A percentile compares a stretch with the other conserved stretches of the same genome.
Conservation (phyloP, 768 basidiomycete genomes). For the Neoboletus magnificus region DNA sequence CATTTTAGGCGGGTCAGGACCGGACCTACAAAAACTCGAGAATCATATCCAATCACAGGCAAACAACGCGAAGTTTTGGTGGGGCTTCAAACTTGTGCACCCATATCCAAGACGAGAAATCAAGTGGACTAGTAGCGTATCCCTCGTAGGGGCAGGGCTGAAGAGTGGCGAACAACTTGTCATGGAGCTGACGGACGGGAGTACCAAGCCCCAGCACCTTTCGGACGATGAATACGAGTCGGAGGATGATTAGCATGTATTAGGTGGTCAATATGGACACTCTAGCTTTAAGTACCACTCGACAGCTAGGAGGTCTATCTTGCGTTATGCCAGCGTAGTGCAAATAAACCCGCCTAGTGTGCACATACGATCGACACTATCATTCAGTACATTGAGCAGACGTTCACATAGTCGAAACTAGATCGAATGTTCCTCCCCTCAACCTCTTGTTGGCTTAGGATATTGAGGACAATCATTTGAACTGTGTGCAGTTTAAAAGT, state of each 20-base stretch:
- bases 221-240: conserved; percentile 58
- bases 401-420: too few relatives aligned
- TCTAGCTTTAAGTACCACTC: not conserved
- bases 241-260: conserved; percentile 38
- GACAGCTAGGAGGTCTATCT: not conserved
- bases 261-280: not conserved
- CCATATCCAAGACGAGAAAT: conserved; percentile 71
- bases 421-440: too few relatives aligned
- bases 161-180: conserved; percentile 63
- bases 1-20: conserved; percentile 36
- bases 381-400: not conserved
- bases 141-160: conserved; percentile 45
- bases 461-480: not conserved
- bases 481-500: not conserved
- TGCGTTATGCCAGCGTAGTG: not conserved
- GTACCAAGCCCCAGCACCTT: conserved; percentile 19
- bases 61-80: conserved; percentile 45
- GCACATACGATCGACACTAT: too few relatives aligned
- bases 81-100: conserved; percentile 67
- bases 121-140: conserved; percentile 41
- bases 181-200: conserved; percentile 43
- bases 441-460: not conserved
- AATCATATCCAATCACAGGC: conserved; percentile 31
- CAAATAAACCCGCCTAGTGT: not conserved
- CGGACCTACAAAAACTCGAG: conserved; percentile 38